Percentiles rank a stretch among this genome's conserved stretches.
Evolutionary conservation across 2,329 filamentous ascomycete genomes (phyloP).

Genomic region (Ceratocystis cacaofunesta): DNA sequence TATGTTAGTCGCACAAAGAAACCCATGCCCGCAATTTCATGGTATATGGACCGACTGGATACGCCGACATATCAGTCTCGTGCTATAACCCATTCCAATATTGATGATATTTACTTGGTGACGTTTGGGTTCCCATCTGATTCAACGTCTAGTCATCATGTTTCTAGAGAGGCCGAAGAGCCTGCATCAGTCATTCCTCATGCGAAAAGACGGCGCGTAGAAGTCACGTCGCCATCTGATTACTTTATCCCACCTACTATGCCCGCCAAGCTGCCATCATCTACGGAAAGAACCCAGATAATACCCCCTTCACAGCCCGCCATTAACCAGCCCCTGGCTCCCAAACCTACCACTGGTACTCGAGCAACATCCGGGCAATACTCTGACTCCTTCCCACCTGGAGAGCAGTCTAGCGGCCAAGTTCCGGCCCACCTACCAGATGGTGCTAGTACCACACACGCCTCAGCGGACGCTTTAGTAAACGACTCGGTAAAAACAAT

Average conservation of each 20-base stretch:
- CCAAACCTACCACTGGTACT: not conserved
- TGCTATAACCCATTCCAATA: constrained; percentile 26
- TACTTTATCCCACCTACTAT: not conserved
- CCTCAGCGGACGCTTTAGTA: not conserved
- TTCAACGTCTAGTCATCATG: not conserved
- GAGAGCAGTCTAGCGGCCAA: not conserved
- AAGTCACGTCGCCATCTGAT: not conserved
- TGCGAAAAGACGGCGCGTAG: not conserved
- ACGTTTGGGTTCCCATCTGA: constrained; percentile 3
- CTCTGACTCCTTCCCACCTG: not conserved
- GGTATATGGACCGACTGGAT: constrained; percentile 26
- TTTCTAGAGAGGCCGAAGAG: not conserved
- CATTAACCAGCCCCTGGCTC: not conserved
- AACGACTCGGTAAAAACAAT: not conserved
- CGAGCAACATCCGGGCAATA: not conserved
- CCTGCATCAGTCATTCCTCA: not conserved
- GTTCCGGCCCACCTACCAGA: not conserved
- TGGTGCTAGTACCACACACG: not conserved
- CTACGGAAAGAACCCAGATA: not conserved
- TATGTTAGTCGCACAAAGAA: constrained; percentile 26
- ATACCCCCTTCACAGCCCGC: not conserved
- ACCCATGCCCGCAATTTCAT: constrained; percentile 28
- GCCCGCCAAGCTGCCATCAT: not conserved
- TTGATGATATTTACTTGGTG: constrained; percentile 22
- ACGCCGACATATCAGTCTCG: constrained; percentile 23